Conservation (phyloP, 441 rosid species). For the Euphorbia neoarborescens region DNA sequence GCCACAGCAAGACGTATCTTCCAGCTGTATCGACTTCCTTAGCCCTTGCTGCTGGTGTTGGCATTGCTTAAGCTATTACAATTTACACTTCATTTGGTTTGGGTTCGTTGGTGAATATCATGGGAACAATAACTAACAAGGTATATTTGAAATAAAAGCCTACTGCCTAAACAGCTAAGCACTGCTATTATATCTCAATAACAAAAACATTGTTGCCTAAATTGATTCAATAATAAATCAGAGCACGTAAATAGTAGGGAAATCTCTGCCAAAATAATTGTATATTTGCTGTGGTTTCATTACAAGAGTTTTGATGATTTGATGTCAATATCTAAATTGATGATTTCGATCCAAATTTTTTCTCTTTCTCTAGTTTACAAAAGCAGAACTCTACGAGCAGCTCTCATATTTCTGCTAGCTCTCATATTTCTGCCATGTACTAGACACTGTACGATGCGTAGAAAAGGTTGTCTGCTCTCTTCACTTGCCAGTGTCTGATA, state of each 20-base stretch:
- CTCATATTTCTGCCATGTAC: slow-evolving; percentile 61
- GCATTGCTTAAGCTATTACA: slow-evolving; percentile 66
- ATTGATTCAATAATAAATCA: no score
- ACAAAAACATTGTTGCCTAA: no score
- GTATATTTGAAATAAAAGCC: no score
- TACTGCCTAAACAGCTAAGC: no score
- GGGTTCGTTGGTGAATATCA: slow-evolving; percentile 66
- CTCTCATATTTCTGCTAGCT: slow-evolving; percentile 82
- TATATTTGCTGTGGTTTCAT: no score
- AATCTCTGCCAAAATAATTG: no score
- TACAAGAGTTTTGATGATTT: no score
- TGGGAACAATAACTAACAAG: no score
- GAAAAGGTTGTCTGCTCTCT: slow-evolving; percentile 47
- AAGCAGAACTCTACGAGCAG: slow-evolving; percentile 88
- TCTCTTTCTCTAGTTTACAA: slow-evolving; percentile 52
- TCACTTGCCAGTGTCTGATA: background rate
- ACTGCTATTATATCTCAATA: no score
- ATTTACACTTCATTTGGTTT: slow-evolving; percentile 69
- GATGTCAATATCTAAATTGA: no score
- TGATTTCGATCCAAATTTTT: background rate
- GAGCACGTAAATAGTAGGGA: no score
- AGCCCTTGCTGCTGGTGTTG: slow-evolving; percentile 71
- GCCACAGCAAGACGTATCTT: slow-evolving; percentile 41
- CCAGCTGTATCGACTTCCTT: slow-evolving; percentile 76
- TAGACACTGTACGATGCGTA: slow-evolving; percentile 56